A percentile compares a stretch with the other conserved stretches of the same genome.
Conservation (phyloP, 495 filamentous ascomycete species). For the Hypoxylon fragiforme region DNA sequence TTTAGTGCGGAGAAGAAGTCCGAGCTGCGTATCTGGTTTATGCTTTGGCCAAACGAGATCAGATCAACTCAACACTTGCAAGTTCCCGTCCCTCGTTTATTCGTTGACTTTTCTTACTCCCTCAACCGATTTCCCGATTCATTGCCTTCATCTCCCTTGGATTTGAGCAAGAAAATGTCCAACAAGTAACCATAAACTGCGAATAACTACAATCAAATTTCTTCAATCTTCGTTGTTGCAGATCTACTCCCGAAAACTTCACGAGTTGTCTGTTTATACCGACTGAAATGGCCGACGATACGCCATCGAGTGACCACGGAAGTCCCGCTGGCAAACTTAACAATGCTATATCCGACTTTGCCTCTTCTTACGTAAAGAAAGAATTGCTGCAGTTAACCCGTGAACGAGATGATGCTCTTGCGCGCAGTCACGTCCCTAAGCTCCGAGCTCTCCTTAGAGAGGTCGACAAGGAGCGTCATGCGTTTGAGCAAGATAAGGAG, state of each 20-base stretch:
- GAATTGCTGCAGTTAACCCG: constrained; percentile 34
- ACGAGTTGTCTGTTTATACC: constrained; percentile 2
- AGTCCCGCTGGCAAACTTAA: constrained; percentile 27
- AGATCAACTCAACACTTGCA: constrained; percentile 14
- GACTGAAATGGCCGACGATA: constrained; percentile 31
- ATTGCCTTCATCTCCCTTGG: constrained; percentile 1
- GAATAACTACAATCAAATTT: not conserved
- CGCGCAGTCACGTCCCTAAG: constrained; percentile 31
- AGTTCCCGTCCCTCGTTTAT: constrained; percentile 14
- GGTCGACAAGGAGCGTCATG: constrained; percentile 30
- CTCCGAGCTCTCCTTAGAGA: constrained; percentile 31
- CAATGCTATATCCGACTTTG: constrained; percentile 34
- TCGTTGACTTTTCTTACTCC: constrained; percentile 1
- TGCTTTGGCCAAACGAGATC: constrained; percentile 14
- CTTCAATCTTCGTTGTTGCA: too few relatives aligned
- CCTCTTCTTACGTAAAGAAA: constrained; percentile 30
- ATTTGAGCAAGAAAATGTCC: not conserved
- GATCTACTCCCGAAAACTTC: too few relatives aligned
- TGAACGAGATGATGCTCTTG: constrained; percentile 34
- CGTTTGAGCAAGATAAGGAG: constrained; percentile 34
- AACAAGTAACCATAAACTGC: constrained; percentile 1
- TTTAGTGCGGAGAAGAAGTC: constrained; percentile 28
- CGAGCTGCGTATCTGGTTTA: constrained; percentile 22
- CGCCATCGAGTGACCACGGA: constrained; percentile 20
- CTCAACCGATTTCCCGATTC: not conserved